Base-by-base conservation (phyloP, 1,139 yeast species). In the Geotrichum macrosporum region DNA sequence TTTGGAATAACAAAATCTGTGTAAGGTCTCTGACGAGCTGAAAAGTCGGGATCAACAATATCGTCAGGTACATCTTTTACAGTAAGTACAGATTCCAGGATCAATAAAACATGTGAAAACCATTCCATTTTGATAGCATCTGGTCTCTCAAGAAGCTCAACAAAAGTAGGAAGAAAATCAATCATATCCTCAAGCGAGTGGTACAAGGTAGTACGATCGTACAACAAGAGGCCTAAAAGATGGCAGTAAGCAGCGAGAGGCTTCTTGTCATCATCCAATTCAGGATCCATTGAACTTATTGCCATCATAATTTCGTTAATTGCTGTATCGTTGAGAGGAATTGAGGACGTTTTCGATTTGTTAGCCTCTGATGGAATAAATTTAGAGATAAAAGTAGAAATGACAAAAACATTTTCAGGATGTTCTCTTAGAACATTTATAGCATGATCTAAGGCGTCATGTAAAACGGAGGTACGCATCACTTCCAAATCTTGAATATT, bases 381-480 rank as follows among this genome's bases (percentile, higher is more conserved):
- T 21, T 65, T 54, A 5, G 67, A 57, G 43, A 80, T 62, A 45
- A 80, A 67, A 32, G 73, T 76, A 2, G 84, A 71, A 34, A 82
- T 69, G 1, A 73, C 65, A 27, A 66, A 66, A 4, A 75, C 74
- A 8, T 75, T 62, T 40, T 74, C 73, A 1, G 86, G 81, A 56
- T 71, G 78, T 3, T 64, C 50, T 42, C 75, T 75, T 4, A 77
- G 70, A 9, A 81, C 61, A 22, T 68, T 63, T 27, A 82, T 65
- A 67, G 81, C 72, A 32, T 73, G 67, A 26, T 72, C 74, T 37
- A 74, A 62, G 35, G 78, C 64, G 4, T 64, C 58, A 3, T 63
- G 60, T 34, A 62, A 50, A 48, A 63, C 55, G 53, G 67, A 51
- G 53, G 65, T 52, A 56, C 76, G 56, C 65, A 74, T 47, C 46